Evolutionary conservation across 495 filamentous ascomycete species (phyloP).

Genomic region (Annulohypoxylon maeteangense): DNA sequence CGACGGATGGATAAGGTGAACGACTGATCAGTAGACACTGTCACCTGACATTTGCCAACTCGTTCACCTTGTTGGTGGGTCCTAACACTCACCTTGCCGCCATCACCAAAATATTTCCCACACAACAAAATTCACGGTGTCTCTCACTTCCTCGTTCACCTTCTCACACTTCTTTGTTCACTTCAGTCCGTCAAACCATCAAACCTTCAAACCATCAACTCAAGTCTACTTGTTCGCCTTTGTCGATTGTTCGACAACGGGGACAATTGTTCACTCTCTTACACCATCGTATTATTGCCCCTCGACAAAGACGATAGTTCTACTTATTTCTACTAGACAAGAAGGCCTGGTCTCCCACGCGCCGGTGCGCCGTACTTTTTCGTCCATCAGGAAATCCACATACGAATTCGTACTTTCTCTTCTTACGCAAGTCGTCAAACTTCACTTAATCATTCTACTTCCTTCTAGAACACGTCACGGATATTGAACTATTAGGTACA

Average conservation of each 20-base stretch:
- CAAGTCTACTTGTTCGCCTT: slow-evolving; percentile 15
- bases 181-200: not conserved
- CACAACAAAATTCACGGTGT: not conserved
- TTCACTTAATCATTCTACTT: slow-evolving; percentile 4
- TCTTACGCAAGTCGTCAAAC: slow-evolving; percentile 17
- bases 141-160: not conserved
- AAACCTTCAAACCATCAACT: slow-evolving; percentile 3
- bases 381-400: slow-evolving; percentile 11
- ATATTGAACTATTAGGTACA: not conserved
- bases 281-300: slow-evolving; percentile 4
- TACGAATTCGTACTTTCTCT: slow-evolving; percentile 24
- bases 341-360: not conserved
- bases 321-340: slow-evolving; percentile 32
- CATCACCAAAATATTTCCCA: not conserved
- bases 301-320: slow-evolving; percentile 41
- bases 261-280: slow-evolving; percentile 31
- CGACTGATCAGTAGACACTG: not conserved
- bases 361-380: slow-evolving; percentile 23
- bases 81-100: slow-evolving; percentile 17
- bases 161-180: slow-evolving; percentile 27
- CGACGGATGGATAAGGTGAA: slow-evolving; percentile 15
- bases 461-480: slow-evolving; percentile 14
- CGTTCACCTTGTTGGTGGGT: not conserved
- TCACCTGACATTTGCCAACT: not conserved
- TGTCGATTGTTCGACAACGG: slow-evolving; percentile 35